Evolutionary conservation across 1,139 yeast genomes (phyloP), one percentile per base, ranked within the genome.

Genomic region (Scheffersomyces cryptocercus): DNA sequence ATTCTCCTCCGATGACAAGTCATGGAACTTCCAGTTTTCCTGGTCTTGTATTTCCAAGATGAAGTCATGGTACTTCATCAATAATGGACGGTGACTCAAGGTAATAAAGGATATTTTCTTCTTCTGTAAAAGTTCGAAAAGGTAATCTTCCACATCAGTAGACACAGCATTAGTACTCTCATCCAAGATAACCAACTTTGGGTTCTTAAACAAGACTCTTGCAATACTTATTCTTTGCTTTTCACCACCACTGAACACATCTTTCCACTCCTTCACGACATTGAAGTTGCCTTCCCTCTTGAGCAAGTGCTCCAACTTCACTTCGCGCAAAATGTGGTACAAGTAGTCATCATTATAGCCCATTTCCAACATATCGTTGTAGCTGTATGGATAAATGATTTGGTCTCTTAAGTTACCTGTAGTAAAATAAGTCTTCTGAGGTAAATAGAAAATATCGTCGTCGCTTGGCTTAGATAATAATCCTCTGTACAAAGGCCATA

Each of bases 101-200:
- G 97, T 89, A 46, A 91, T 80, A 51, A 88, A 81, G 1, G 96
- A 86, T 59, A 89, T 86, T 38, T 82, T 79, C 56, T 82, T 82
- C 46, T 70, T 70, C 57, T 82, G 86, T 62, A 91, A 75, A 50
- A 85, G 65, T 58, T 88, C 96, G 65, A 90, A 91, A 47, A 91
- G 73, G 50, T 84, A 80, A 53, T 91, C 97, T 65, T 91, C 98
- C 61, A 88, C 91, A 64, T 91, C 98, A 32, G 88, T 85, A 46
- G 91, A 83, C 12, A 91, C 93, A 0, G 98, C 97, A 59, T 90
- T 88, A 9, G 97, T 91, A 29, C 96, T 88, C 65, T 91, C 97
- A 65, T 91, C 98, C 51, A 91, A 76, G 5, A 91, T 82, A 3
- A 91, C 93, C 64, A 88, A 87, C 60, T 79, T 78, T 36, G 97